phyloP scores from a whole-genome alignment of 2,329 filamentous ascomycete species.

The Lojkania enalia region DNA sequence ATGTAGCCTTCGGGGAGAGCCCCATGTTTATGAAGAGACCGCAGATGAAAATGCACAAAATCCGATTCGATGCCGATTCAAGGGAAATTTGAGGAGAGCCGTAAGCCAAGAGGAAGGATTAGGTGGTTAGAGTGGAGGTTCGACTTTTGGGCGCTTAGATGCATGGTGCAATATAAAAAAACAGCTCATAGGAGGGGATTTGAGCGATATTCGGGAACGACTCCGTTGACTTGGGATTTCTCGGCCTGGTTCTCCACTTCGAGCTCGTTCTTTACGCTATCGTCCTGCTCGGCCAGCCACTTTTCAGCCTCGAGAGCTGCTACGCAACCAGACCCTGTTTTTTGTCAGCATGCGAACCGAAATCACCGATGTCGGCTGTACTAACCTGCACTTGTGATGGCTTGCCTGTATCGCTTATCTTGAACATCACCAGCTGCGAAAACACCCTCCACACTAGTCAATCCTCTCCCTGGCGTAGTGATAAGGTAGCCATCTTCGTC shows the following conservation, averaged over 20 bases:
- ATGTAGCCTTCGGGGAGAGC: constrained; percentile 3
- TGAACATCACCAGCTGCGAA: constrained; percentile 98
- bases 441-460: constrained; percentile 86
- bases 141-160: constrained; percentile 8
- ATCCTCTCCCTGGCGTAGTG: constrained; percentile 84
- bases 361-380: constrained; percentile 26
- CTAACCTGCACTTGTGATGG: constrained; percentile 93
- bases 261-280: constrained; percentile 51
- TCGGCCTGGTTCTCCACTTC: constrained; percentile 55
- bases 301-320: constrained; percentile 96
- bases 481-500: constrained; percentile 90
- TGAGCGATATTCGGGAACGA: constrained; percentile 63
- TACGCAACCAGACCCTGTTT: constrained; percentile 85
- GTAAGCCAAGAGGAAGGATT: background rate
- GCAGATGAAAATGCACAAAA: constrained; percentile 3
- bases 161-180: constrained; percentile 10
- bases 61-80: constrained; percentile 1
- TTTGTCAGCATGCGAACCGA: constrained; percentile 16
- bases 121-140: background rate
- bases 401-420: constrained; percentile 97
- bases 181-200: constrained; percentile 64
- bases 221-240: constrained; percentile 56
- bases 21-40: constrained; percentile 1
- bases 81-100: background rate
- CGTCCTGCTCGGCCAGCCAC: constrained; percentile 78